A percentile compares a stretch with the other conserved stretches of the same genome.
Evolutionary conservation across 768 basidiomycete genomes (phyloP).

Genomic region (Fomitopsis serialis): DNA sequence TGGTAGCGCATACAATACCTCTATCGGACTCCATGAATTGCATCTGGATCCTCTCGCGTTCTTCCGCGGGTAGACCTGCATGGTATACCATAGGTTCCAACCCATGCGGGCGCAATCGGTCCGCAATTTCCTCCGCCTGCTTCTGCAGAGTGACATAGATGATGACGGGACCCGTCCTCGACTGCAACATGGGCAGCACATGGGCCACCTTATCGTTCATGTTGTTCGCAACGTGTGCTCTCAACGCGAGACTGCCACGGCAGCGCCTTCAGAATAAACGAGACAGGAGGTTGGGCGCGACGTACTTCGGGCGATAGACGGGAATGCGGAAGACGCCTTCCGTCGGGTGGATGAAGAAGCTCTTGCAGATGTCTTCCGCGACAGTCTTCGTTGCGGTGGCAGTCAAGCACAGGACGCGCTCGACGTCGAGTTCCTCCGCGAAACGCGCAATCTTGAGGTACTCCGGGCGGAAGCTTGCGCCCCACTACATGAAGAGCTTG

Average conservation of each 20-base stretch:
- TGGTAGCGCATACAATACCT: conserved; percentile 38
- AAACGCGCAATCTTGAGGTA: conserved; percentile 38
- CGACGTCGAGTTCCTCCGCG: conserved; percentile 38
- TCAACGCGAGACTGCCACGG: conserved; percentile 28
- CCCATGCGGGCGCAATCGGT: conserved; percentile 19
- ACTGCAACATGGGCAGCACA: conserved; percentile 31
- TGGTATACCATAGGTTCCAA: conserved; percentile 35
- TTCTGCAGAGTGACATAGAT: conserved; percentile 41
- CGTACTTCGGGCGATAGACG: conserved; percentile 40
- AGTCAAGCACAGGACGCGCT: conserved; percentile 40
- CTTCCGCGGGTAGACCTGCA: conserved; percentile 33
- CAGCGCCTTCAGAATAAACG: not conserved
- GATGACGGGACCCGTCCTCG: conserved; percentile 36
- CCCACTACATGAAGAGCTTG: conserved; percentile 27
- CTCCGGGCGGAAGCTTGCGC: conserved; percentile 38
- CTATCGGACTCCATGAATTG: conserved; percentile 34
- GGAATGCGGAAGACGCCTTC: conserved; percentile 38
- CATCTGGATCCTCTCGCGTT: conserved; percentile 31
- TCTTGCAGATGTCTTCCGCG: conserved; percentile 38
- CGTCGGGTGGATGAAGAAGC: conserved; percentile 34
- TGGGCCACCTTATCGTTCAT: conserved; percentile 30
- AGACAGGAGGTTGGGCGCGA: not conserved
- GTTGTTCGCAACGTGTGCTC: conserved; percentile 27
- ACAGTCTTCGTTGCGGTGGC: conserved; percentile 41
- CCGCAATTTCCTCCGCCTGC: conserved; percentile 34